phyloP scores from a whole-genome alignment of 1,284 basidiomycete species.

The Pholiota adiposa region DNA sequence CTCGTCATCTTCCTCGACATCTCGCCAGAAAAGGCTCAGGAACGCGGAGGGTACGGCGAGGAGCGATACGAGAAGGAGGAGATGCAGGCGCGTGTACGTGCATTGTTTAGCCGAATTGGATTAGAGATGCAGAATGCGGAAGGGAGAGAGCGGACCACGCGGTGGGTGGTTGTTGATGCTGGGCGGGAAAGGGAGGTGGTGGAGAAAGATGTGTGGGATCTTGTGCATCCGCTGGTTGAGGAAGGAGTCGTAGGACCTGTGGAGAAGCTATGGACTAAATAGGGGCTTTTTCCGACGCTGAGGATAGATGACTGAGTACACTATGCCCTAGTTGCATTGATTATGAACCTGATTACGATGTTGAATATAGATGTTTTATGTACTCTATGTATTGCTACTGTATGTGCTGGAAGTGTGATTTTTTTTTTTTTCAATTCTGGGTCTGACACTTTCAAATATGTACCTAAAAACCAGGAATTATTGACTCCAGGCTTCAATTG shows the following conservation, averaged over 20 bases:
- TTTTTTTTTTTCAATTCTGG: too few species aligned
- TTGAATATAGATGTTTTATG: too few species aligned
- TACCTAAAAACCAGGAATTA: too few species aligned
- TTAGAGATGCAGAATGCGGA: conserved; percentile 43
- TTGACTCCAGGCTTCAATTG: too few species aligned
- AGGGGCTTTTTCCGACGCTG: too few species aligned
- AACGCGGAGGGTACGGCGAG: conserved; percentile 86
- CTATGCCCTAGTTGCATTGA: too few species aligned
- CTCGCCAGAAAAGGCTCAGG: conserved; percentile 68
- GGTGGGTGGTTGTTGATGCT: conserved; percentile 74
- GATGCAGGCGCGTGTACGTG: conserved; percentile 72
- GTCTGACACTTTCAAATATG: too few species aligned
- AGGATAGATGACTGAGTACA: too few species aligned
- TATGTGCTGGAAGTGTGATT: too few species aligned
- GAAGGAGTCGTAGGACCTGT: conserved; percentile 41
- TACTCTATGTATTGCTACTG: too few species aligned
- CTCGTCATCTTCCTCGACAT: conserved; percentile 89
- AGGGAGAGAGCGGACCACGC: conserved; percentile 26
- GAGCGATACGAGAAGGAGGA: conserved; percentile 89
- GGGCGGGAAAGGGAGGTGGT: conserved; percentile 62
- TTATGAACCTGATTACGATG: too few species aligned
- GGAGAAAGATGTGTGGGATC: conserved; percentile 57
- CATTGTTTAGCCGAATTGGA: conserved; percentile 68
- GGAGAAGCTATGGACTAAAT: conserved; percentile 46
- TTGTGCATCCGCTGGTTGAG: conserved; percentile 45